Percentiles rank a stretch among this genome's conserved stretches.
Evolutionary conservation across 306 rosid genomes (phyloP).

Genomic region (Pyrus communis): DNA sequence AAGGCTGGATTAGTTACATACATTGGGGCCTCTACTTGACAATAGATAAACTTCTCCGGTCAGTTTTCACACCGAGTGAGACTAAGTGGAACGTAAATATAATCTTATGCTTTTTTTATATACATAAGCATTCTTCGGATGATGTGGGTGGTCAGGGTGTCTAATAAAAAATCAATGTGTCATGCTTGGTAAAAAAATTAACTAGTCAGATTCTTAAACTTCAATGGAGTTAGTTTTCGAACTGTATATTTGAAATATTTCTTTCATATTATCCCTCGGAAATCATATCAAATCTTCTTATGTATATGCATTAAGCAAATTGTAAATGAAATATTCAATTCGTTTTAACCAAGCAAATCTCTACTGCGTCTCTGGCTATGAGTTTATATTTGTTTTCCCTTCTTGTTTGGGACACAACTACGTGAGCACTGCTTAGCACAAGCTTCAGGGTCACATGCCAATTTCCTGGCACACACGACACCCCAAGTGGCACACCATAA

Average conservation of each 20-base stretch:
- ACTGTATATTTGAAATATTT: not conserved
- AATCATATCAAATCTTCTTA: not conserved
- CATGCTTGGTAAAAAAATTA: too few species aligned
- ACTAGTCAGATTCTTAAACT: too few species aligned
- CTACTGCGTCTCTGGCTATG: not conserved
- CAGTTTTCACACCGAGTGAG: not conserved
- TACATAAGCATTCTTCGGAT: too few species aligned
- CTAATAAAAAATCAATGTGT: too few species aligned
- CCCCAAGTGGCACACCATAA: slow-evolving; percentile 49
- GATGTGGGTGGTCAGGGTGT: too few species aligned
- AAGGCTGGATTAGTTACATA: not conserved
- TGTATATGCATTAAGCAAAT: not conserved
- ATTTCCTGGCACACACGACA: slow-evolving; percentile 52
- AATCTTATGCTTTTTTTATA: too few species aligned
- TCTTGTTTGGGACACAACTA: slow-evolving; percentile 44
- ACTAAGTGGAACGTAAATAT: too few species aligned
- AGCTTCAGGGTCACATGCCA: slow-evolving; percentile 55
- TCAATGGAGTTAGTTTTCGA: too few species aligned
- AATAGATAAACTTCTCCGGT: too few species aligned
- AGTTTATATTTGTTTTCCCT: not conserved
- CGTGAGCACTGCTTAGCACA: slow-evolving; percentile 29
- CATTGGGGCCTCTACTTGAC: not conserved
- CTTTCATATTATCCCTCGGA: not conserved
- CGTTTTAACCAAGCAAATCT: not conserved
- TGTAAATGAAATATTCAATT: not conserved